phyloP scores from a whole-genome alignment of 2,329 filamentous ascomycete genomes.

The Lachnellula occidentalis region DNA sequence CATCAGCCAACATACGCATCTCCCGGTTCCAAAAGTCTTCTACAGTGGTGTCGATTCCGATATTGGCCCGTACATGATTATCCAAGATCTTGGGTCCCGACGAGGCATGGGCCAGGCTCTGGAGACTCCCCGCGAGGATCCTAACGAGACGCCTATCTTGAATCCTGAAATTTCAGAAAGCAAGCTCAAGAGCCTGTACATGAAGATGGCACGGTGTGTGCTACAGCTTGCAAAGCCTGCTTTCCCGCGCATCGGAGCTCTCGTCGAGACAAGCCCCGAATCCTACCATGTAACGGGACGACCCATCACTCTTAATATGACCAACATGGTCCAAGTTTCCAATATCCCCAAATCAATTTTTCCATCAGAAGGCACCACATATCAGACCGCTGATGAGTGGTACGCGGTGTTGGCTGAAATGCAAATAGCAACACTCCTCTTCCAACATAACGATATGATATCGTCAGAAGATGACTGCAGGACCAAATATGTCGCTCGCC shows the following conservation, averaged over 20 bases:
- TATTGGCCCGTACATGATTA: conserved; percentile 1
- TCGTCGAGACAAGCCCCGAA: conserved; percentile 2
- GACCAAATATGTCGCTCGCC: conserved; percentile 38
- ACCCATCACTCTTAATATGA: conserved; percentile 12
- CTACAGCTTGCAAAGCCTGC: conserved; percentile 6
- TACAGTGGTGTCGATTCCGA: background rate
- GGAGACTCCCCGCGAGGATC: conserved; percentile 16
- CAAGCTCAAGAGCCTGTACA: conserved; percentile 1
- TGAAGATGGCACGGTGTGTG: conserved; percentile 6
- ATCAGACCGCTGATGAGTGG: conserved; percentile 7
- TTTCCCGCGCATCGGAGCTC: conserved; percentile 10
- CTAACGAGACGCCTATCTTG: conserved; percentile 16
- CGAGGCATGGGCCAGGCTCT: conserved; percentile 20
- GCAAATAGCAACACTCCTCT: conserved; percentile 36
- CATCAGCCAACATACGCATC: conserved; percentile 1
- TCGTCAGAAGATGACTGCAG: conserved; percentile 34
- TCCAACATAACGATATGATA: conserved; percentile 37
- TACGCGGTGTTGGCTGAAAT: conserved; percentile 14
- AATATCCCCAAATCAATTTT: conserved; percentile 8
- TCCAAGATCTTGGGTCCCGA: conserved; percentile 5
- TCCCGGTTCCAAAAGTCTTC: background rate
- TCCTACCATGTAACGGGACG: conserved; percentile 4
- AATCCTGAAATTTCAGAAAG: background rate
- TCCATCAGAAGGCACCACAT: conserved; percentile 1
- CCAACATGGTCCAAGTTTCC: conserved; percentile 8